Evolutionary conservation across 495 filamentous ascomycete species (phyloP), one percentile per base, ranked within the genome.

Genomic region (Mytilinidion resinicola): DNA sequence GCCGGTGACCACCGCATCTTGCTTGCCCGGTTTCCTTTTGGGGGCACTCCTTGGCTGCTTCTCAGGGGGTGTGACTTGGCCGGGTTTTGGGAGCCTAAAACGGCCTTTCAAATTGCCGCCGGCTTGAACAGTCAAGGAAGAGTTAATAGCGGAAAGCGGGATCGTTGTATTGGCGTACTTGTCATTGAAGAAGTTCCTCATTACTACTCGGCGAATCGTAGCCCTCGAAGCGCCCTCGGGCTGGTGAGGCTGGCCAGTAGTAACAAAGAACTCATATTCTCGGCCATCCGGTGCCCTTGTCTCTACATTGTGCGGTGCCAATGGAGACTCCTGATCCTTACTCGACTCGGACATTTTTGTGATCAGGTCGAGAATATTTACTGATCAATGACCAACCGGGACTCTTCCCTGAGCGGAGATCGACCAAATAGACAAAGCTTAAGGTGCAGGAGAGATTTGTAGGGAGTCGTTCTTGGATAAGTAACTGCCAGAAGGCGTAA

Each of bases 191-290:
- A 64, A 64, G 38, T 64, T 59, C n/a, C 56, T 44, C 61, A 64
- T 64, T 5, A 64, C 61, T n/a, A 64, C 33, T 19, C 61, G 56
- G 7, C 61, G 61, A 35, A 64, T 64, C n/a, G 55, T 52, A 20
- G 51, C 56, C 12, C 61, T 30, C 42, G 48, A 44, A 1, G 36
- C 36, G 33, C 56, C 61, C 10, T 64, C 57, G 1, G 52, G 56
- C 42, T 59, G 61, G 38, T 59, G 56, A 10, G 56, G 56, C 20
- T 60, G 51, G 1, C 59, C 56, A 4, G 61, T 64, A 1, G 61
- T 64, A 1, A 64, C 56, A 48, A 64, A 60, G 56, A 64, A 64
- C 49, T 64, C 56, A 47, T 60, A 64, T 25, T 60, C 47, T 12
- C 56, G 56, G 10, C 51, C 61, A 30, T 11, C 46, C 14, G 25